Evolutionary conservation across 2,329 filamentous ascomycete genomes (phyloP).

Genomic region (Colletotrichum agaves): DNA sequence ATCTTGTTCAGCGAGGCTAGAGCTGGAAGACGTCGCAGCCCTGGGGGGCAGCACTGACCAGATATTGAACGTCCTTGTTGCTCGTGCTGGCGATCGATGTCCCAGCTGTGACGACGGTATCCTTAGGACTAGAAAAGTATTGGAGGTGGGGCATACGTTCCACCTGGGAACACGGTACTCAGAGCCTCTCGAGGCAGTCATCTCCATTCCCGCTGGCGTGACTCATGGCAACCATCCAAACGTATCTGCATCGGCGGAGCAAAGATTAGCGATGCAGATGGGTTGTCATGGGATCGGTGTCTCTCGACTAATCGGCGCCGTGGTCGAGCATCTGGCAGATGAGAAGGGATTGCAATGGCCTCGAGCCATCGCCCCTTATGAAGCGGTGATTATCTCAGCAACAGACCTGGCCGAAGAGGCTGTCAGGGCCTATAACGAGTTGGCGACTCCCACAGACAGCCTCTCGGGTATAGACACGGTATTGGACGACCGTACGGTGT

Average conservation of each 20-base stretch:
- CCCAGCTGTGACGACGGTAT: conserved; percentile 72
- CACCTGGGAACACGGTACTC: conserved; percentile 92
- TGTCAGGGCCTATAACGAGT: conserved; percentile 70
- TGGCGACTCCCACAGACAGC: conserved; percentile 49
- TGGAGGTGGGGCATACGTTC: conserved; percentile 96
- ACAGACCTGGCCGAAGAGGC: conserved; percentile 59
- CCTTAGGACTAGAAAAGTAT: conserved; percentile 75
- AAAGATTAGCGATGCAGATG: conserved; percentile 77
- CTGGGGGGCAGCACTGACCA: conserved; percentile 45
- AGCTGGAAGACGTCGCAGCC: conserved; percentile 40
- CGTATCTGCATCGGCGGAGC: background rate
- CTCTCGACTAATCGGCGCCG: conserved; percentile 87
- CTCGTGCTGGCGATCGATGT: conserved; percentile 76
- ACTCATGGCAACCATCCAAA: conserved; percentile 6
- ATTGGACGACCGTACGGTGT: conserved; percentile 77
- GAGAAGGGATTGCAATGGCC: conserved; percentile 87
- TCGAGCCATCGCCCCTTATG: conserved; percentile 84
- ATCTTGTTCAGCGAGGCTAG: background rate
- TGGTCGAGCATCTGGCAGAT: conserved; percentile 81
- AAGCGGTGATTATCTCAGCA: conserved; percentile 73
- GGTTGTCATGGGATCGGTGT: conserved; percentile 97
- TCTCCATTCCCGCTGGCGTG: conserved; percentile 57
- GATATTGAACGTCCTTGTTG: conserved; percentile 71
- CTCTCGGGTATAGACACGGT: conserved; percentile 66
- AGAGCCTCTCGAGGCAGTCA: conserved; percentile 73